Conservation (phyloP, 176 grass and related monocot species). For the Leersia perrieri region DNA sequence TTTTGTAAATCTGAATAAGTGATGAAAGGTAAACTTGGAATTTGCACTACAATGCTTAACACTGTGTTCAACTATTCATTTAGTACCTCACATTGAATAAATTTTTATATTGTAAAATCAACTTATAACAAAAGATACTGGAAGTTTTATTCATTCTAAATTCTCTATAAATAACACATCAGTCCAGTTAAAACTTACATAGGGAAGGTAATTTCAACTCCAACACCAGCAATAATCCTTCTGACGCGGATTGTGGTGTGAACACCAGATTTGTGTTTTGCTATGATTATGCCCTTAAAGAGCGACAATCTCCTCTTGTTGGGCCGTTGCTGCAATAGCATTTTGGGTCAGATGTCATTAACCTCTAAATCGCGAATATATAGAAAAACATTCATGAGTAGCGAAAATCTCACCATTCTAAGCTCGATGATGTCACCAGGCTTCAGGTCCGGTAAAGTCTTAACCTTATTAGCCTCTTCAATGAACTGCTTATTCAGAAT, state of each 20-base stretch:
- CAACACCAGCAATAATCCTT: constrained; percentile 91
- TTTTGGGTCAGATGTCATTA: constrained; percentile 13
- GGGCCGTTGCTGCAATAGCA: constrained; percentile 62
- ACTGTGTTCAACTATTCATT: neutral
- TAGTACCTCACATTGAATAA: neutral
- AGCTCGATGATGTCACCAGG: constrained; percentile 91
- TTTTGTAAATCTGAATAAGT: constrained; percentile 9
- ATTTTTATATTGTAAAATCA: neutral
- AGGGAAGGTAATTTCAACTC: constrained; percentile 96
- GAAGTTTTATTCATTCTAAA: neutral
- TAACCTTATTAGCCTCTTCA: constrained; percentile 80
- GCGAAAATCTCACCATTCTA: constrained; percentile 61
- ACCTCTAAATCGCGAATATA: constrained; percentile 6
- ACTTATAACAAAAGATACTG: neutral
- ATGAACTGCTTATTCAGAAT: constrained; percentile 91
- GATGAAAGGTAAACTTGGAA: neutral
- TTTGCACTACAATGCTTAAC: neutral
- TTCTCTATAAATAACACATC: neutral
- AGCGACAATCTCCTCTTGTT: constrained; percentile 90
- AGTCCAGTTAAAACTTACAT: constrained; percentile 65
- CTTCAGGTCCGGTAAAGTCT: constrained; percentile 78
- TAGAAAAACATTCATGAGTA: neutral
- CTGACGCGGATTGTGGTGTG: constrained; percentile 94
- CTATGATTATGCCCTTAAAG: constrained; percentile 95
- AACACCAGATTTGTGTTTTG: constrained; percentile 83